Evolutionary conservation across 345 rosid genomes (phyloP), one percentile per base, ranked within the genome.

Genomic region (Acer saccharum): DNA sequence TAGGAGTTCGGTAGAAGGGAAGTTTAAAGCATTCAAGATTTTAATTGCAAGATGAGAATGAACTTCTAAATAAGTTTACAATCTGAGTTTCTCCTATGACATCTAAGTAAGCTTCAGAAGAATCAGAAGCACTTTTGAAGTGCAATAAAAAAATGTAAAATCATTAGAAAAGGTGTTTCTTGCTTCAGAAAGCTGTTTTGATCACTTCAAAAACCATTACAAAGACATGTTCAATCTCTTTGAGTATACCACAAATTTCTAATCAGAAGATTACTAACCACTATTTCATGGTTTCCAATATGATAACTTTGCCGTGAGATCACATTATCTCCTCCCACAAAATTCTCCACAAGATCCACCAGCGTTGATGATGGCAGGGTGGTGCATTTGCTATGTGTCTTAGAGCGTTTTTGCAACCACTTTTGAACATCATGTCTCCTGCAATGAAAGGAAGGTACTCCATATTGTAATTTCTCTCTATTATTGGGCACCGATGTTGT

Each of bases 341-440:
- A 81, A 77, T 82, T 88, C 80, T 81, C 86, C 74, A 84, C 87
- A 64, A 84, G 89, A 80, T 81, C 82, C 75, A 73, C 77, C 7
- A 90, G 78, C 25, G 83, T 27, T 70, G 89, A 83, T 44, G 72
- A 78, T 60, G 78, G 72, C 61, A 61, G 76, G 65, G 72, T 77
- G 46, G 41, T 80, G 79, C 55, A 77, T 81, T 73, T 88, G 48
- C 71, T 77, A 23, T 68, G 77, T 71, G 85, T 85, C 61, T 81
- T 74, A 4, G 80, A 54, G 63, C 67, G 76, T 75, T 79, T 88
- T 77, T 83, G 88, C 82, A 90, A 79, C 92, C 94, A 90, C 77
- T 85, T 83, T 54, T 65, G 77, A 58, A 85, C 85, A 71, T 86
- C 81, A 76, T 79, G 85, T 81, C 81, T 86, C 78, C 74, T 74